phyloP scores from a whole-genome alignment of 305 asterid genomes.

The Andrographis paniculata region DNA sequence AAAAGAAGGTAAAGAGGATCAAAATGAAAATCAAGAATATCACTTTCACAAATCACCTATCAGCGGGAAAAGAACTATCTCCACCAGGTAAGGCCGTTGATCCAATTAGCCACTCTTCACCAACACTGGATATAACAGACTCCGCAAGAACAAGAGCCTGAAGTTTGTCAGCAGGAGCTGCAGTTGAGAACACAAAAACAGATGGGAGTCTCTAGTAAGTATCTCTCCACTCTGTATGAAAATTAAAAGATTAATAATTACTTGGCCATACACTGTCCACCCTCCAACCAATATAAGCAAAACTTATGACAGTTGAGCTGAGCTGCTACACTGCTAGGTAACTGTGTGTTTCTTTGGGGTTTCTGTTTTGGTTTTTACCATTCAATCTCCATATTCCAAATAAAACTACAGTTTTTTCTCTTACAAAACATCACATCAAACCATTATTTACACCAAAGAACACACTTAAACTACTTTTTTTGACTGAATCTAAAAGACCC shows the following conservation, averaged over 20 bases:
- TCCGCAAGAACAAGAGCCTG: constrained; percentile 84
- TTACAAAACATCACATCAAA: no score
- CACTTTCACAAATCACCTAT: constrained; percentile 38
- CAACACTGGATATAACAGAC: constrained; percentile 51
- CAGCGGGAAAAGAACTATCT: constrained; percentile 42
- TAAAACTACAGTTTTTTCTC: no score
- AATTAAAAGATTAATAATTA: not conserved
- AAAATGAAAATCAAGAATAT: not conserved
- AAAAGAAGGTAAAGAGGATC: not conserved
- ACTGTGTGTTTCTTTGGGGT: no score
- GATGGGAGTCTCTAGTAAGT: no score
- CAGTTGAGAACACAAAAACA: constrained; percentile 20
- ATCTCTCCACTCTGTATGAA: no score
- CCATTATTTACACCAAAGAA: no score
- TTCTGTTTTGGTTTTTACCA: no score
- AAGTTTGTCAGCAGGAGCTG: constrained; percentile 69
- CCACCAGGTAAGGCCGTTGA: constrained; percentile 36
- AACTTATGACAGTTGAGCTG: constrained; percentile 11
- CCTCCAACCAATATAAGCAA: not conserved
- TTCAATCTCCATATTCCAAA: no score
- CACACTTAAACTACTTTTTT: no score
- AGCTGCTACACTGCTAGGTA: no score
- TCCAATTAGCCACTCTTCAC: constrained; percentile 79
- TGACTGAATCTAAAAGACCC: no score
- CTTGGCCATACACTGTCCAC: constrained; percentile 3